These are phyloP conservation scores for Pyrrhoderma lamaoense DNA, from an alignment of 1,284 basidiomycete genomes.

Conservation along the genomic window DNA sequence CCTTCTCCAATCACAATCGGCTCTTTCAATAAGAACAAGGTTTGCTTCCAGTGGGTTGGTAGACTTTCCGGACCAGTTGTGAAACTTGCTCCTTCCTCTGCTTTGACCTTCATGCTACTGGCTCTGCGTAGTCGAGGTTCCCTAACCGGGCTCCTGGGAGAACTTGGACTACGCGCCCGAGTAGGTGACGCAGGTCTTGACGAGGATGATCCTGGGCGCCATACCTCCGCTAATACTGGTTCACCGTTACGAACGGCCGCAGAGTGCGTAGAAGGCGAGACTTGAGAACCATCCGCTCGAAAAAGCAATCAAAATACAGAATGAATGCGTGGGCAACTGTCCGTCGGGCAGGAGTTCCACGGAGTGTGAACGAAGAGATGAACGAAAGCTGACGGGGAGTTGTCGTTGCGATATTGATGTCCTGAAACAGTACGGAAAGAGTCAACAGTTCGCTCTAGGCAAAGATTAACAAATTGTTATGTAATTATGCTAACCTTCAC, in stretches of 20 bases:
- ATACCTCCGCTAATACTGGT: slow-evolving; percentile 62
- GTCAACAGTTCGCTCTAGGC: too few relatives aligned
- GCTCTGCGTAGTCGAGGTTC: slow-evolving; percentile 50
- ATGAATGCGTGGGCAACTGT: slow-evolving; percentile 76
- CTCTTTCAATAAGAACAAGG: slow-evolving; percentile 79
- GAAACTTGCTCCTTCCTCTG: slow-evolving; percentile 50
- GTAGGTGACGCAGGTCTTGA: background rate
- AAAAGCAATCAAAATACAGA: slow-evolving; percentile 94
- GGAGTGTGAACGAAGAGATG: slow-evolving; percentile 63
- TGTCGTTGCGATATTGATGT: slow-evolving; percentile 63
- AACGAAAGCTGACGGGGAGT: slow-evolving; percentile 74
- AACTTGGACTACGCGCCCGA: slow-evolving; percentile 13
- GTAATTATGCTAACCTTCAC: slow-evolving; percentile 71
- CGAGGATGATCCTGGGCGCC: slow-evolving; percentile 33
- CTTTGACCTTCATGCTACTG: slow-evolving; percentile 32
- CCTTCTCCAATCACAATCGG: slow-evolving; percentile 72
- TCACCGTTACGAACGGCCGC: slow-evolving; percentile 47
- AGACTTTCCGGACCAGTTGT: slow-evolving; percentile 85
- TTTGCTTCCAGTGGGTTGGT: slow-evolving; percentile 99
- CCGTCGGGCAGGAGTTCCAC: slow-evolving; percentile 48
- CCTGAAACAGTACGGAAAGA: slow-evolving; percentile 43
- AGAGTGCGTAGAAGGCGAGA: slow-evolving; percentile 45
- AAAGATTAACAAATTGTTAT: too few relatives aligned
- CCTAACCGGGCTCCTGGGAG: slow-evolving; percentile 23
- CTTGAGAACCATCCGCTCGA: slow-evolving; percentile 54